Evolutionary conservation across 441 rosid genomes (phyloP), one percentile per base, ranked within the genome.

Genomic region (Lepidium campestre): DNA sequence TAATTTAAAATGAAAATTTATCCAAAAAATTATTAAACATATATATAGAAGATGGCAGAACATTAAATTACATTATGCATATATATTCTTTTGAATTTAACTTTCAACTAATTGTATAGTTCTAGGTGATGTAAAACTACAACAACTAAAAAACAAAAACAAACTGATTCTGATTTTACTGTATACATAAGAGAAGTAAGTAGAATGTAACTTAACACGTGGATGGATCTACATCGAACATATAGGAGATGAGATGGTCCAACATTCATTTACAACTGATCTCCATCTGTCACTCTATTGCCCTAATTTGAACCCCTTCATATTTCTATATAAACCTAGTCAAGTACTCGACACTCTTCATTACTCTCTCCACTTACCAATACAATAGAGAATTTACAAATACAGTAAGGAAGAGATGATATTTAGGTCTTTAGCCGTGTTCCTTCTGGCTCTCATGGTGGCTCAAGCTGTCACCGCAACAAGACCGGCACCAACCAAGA

Each of bases 401-500:
- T 27, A 54, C 18, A 44, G 13, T 15, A 27, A 14, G 13, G 6
- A 29, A 48, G 42, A 52, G 32, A 73, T 73, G 77, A 32, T 59
- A 39, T 1, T 31, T 44, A 73, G 69, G 54, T 73, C 22, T 56
- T 40, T 67, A 32, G 48, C 53, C 3, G 14, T 31, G 73, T 40
- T 73, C 52, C 64, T 73, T 5, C 53, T 67, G 19, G 73, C 65
- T 55, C 64, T 73, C 13, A 47, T 11, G 41, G 69, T 67, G 46
- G 59, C 62, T 67, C 69, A 46, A 68, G 39, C 77, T 27, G 69
- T 66, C 22, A 73, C 78, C 2, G 78, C 78, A 3, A 46, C 75
- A 6, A 81, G 90, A 74, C 79, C 40, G 11, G 64, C n/a, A 19
- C 82, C 82, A 27, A 13, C 36, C 25, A 80, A 45, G 34, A 46